phyloP scores from a whole-genome alignment of 768 basidiomycete genomes.

The Tubosaeta brunneosetosa region DNA sequence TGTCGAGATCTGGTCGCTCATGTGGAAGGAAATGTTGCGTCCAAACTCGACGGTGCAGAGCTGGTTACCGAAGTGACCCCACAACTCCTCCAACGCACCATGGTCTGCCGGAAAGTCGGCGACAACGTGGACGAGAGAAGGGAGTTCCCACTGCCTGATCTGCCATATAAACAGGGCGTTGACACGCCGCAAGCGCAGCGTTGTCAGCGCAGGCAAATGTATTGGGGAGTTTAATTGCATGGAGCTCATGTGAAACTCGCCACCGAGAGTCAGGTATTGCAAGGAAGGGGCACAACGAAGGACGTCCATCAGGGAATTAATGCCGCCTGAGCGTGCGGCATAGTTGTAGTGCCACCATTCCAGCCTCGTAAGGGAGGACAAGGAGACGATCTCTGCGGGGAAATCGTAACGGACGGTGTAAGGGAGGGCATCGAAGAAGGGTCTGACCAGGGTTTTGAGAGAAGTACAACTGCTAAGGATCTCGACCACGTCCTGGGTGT shows the following conservation, averaged over 20 bases:
- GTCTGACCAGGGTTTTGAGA: conserved; percentile 54
- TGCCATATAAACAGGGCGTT: conserved; percentile 49
- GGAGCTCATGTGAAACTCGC: conserved; percentile 33
- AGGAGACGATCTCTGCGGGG: conserved; percentile 41
- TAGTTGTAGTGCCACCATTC: conserved; percentile 63
- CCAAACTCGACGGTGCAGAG: conserved; percentile 57
- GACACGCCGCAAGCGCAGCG: conserved; percentile 47
- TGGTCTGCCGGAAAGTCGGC: conserved; percentile 42
- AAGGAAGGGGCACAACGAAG: conserved; percentile 51
- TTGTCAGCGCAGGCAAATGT: conserved; percentile 44
- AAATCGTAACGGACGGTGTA: conserved; percentile 45
- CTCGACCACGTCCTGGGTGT: conserved; percentile 36
- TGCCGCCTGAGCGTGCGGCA: conserved; percentile 59
- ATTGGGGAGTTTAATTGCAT: conserved; percentile 23
- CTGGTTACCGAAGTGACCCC: conserved; percentile 47
- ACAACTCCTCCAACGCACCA: conserved; percentile 40
- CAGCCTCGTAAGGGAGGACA: conserved; percentile 53
- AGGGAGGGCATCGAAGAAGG: conserved; percentile 25
- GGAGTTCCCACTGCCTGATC: conserved; percentile 48
- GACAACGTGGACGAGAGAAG: conserved; percentile 48
- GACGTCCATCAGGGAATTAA: conserved; percentile 55
- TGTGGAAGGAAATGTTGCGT: conserved; percentile 48
- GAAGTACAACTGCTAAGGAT: conserved; percentile 46
- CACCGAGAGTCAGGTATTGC: conserved; percentile 54
- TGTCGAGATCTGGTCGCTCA: conserved; percentile 42